Conservation (phyloP, 1,284 basidiomycete genomes). For the Pseudozyma pruni region DNA sequence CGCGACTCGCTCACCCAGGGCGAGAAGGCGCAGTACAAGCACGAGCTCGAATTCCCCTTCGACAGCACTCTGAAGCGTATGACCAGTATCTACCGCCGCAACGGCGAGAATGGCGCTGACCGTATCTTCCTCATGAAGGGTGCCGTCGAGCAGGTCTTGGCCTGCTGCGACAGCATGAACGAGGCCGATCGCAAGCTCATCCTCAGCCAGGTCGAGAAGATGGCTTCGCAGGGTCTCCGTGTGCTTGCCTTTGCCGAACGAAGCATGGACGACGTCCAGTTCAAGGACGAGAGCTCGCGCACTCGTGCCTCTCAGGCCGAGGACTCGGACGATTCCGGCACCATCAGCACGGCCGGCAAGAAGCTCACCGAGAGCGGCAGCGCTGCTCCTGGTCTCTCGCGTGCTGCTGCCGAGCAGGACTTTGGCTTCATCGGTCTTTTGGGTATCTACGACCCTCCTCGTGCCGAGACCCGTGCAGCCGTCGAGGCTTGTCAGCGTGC, state of each 20-base stretch:
- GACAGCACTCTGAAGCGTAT: conserved; percentile 61
- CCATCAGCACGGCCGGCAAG: conserved; percentile 38
- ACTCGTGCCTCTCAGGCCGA: conserved; percentile 26
- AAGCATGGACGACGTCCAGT: conserved; percentile 45
- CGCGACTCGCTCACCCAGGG: conserved; percentile 33
- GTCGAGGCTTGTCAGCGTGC: conserved; percentile 59
- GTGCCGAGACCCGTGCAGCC: conserved; percentile 58
- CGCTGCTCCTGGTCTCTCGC: conserved; percentile 33
- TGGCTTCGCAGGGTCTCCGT: conserved; percentile 58
- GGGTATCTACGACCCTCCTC: conserved; percentile 63
- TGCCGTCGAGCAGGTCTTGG: conserved; percentile 59
- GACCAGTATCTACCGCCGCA: conserved; percentile 50
- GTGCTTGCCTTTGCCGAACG: conserved; percentile 60
- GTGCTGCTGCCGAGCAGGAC: conserved; percentile 53
- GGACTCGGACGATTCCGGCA: conserved; percentile 28
- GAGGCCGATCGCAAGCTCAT: conserved; percentile 39
- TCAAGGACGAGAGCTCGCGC: conserved; percentile 45
- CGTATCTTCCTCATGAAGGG: conserved; percentile 59
- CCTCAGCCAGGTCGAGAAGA: conserved; percentile 55
- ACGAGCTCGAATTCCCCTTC: conserved; percentile 58
- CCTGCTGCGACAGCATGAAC: conserved; percentile 50
- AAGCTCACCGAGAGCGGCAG: conserved; percentile 12
- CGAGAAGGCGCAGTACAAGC: conserved; percentile 23
- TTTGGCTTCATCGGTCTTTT: conserved; percentile 60
- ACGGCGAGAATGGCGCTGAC: conserved; percentile 9